These are phyloP conservation scores for Thalassiosira ordinaria DNA, from an alignment of 352 stramenopile species.

Conservation along the genomic window DNA sequence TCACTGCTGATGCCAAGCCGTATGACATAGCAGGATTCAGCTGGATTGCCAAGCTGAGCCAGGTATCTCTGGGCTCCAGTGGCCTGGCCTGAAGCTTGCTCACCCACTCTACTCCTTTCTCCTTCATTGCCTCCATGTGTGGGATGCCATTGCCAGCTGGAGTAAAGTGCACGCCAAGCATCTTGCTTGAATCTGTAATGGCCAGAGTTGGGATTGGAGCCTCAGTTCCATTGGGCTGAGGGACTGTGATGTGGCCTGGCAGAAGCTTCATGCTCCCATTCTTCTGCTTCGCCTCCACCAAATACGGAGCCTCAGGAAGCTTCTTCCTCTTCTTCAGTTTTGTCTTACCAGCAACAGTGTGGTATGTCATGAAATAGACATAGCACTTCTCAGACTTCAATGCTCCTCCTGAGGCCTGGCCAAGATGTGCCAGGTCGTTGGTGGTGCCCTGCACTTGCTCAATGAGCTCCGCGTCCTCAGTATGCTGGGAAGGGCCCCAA, in stretches of 20 bases:
- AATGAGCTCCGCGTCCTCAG: not conserved
- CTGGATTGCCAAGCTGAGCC: not conserved
- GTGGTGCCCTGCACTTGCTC: not conserved
- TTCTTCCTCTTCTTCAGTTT: not conserved
- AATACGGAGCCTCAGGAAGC: not conserved
- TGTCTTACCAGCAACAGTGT: not conserved
- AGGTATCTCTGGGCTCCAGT: not conserved
- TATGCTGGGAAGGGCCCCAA: rapidly evolving
- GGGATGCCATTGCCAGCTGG: not conserved
- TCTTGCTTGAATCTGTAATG: not conserved
- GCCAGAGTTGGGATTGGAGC: not conserved
- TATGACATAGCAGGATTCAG: not conserved
- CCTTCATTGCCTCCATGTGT: not conserved
- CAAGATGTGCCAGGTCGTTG: not conserved
- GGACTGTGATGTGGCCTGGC: slow-evolving; percentile 2
- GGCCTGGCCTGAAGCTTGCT: not conserved
- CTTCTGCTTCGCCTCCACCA: not conserved
- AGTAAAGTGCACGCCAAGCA: not conserved
- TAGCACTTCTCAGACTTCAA: slow-evolving; percentile 30
- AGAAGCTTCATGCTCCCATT: not conserved
- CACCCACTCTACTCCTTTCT: not conserved
- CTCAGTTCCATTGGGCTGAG: not conserved
- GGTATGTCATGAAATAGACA: slow-evolving; percentile 1
- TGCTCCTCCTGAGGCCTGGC: slow-evolving; percentile 3
- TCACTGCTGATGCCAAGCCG: not conserved